Conservation (phyloP, 306 rosid genomes). For the Cucurbita maxima region DNA sequence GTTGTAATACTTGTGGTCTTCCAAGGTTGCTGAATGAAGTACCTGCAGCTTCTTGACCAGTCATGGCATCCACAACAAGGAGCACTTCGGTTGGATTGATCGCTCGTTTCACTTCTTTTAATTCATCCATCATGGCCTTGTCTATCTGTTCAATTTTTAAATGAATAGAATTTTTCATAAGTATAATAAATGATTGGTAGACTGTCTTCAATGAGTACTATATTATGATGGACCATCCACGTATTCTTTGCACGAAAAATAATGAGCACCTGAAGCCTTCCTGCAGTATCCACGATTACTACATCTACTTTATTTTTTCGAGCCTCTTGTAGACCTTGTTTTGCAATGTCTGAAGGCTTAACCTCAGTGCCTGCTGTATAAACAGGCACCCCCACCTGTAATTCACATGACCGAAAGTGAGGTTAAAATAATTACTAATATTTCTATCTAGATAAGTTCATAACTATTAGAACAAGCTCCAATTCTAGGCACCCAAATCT, state of each 20-base stretch:
- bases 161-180: background rate
- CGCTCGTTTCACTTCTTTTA: constrained; percentile 71
- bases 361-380: constrained; percentile 78
- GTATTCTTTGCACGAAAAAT: background rate
- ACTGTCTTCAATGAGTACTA: constrained; percentile 1
- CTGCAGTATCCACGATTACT: constrained; percentile 92
- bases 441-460: background rate
- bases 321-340: constrained; percentile 88
- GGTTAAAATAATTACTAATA: background rate
- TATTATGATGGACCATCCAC: background rate
- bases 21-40: constrained; percentile 4
- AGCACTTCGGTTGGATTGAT: constrained; percentile 83
- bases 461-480: background rate
- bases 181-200: background rate
- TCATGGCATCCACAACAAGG: constrained; percentile 99
- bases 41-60: constrained; percentile 99
- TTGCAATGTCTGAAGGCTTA: constrained; percentile 80
- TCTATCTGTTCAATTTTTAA: constrained; percentile 47
- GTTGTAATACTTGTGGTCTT: background rate
- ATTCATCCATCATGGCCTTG: constrained; percentile 90
- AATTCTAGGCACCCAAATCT: background rate
- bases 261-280: constrained; percentile 86
- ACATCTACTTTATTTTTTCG: constrained; percentile 78
- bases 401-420: constrained; percentile 30
- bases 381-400: constrained; percentile 88